Evolutionary conservation across 2,329 filamentous ascomycete genomes (phyloP), one percentile per base, ranked within the genome.

Genomic region (Metarhizium robertsii): DNA sequence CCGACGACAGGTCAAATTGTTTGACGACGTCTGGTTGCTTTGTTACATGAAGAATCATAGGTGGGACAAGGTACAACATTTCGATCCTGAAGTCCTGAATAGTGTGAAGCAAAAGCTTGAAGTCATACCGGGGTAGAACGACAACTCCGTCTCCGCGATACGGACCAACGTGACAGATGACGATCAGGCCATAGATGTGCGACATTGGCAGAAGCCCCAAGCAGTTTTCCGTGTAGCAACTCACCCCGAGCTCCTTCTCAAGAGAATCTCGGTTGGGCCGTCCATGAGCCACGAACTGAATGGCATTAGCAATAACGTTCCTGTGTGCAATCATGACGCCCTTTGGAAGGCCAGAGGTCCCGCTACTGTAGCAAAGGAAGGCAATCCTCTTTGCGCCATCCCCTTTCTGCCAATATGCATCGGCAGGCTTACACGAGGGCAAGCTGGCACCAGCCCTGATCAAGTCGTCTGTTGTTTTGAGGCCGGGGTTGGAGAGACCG

Each of bases 21-120:
- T 79, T 73, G 60, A 84, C 79, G 0, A 80, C 61, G 0, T 81
- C 71, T 47, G 78, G 76, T 62, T 83, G 85, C 59, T 87, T 88
- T 29, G 87, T 75, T 75, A 95, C 80, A 57, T 82, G 77, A 58
- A 95, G 88, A 57, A 95, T 83, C 63, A 95, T 92, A 0, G 90
- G 90, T 6, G 90, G 90, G 2, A 61, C 56, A 50, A 59, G 43
- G n/a, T 54, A 86, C 85, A 92, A 73, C 13, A 75, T 74, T 50
- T 74, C 75, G 61, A 92, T 86, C 68, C 84, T 86, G 72, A 81
- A 85, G 25, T 73, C 79, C 64, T 89, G 79, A 49, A 92, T 86
- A 0, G 81, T 73, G 30, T 76, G 68, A 2, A 92, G 71, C 43
- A 83, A 83, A 0, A 73, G 71, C 20, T 76, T 72, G 53, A 92